phyloP scores from a whole-genome alignment of 306 rosid species.

The Gastrolobium villosum region DNA sequence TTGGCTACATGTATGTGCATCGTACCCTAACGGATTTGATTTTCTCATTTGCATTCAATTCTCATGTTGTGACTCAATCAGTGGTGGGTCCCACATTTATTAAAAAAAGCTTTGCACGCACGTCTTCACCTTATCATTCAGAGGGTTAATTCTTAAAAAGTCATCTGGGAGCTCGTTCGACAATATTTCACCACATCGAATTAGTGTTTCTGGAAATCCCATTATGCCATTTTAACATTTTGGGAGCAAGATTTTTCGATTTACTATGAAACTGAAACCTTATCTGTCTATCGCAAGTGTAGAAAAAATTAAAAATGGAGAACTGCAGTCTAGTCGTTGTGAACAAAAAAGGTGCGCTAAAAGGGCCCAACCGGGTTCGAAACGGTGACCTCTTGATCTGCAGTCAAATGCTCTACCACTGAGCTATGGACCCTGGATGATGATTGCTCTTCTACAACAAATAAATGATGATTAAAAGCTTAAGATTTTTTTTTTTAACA shows the following conservation, averaged over 20 bases:
- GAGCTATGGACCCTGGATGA: conserved; percentile 48
- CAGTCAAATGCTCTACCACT: conserved; percentile 60
- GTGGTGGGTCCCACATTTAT: too few species aligned
- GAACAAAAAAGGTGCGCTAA: neutral
- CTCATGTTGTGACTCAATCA: too few species aligned
- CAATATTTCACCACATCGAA: neutral
- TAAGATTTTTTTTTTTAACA: too few species aligned
- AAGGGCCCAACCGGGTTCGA: conserved; percentile 56
- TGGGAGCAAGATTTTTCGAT: neutral
- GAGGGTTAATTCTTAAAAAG: neutral
- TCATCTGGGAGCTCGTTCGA: neutral
- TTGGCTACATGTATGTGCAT: neutral
- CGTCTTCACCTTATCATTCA: too few species aligned
- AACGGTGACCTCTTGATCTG: conserved; percentile 57
- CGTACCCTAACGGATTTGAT: too few species aligned
- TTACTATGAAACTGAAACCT: neutral
- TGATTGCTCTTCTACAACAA: too few species aligned
- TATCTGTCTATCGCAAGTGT: neutral
- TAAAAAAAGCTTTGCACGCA: too few species aligned
- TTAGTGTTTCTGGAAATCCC: too few species aligned
- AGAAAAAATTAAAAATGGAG: neutral
- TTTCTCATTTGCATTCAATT: too few species aligned
- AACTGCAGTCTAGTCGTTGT: neutral
- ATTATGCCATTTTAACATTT: neutral
- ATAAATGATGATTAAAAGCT: too few species aligned